Percentiles rank a stretch among this genome's conserved stretches.
Conservation (phyloP, 1,284 basidiomycete genomes). For the Taiwanofungus camphoratus region DNA sequence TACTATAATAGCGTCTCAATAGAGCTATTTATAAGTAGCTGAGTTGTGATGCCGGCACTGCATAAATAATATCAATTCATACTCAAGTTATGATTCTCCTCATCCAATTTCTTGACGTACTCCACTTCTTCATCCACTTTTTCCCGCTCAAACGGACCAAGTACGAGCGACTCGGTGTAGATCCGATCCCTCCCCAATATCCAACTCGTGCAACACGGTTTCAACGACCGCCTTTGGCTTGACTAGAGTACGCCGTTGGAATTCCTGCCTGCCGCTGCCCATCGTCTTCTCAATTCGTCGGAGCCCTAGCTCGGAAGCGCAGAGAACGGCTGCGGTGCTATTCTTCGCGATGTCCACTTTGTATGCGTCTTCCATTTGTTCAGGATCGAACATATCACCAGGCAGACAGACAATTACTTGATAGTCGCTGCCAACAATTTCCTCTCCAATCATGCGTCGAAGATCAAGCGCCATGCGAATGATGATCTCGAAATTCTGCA, state of each 20-base stretch:
- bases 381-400: neutral
- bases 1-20: too few species aligned
- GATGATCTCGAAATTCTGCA: neutral
- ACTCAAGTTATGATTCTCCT: constrained; percentile 62
- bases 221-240: too few species aligned
- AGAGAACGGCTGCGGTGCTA: neutral
- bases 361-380: neutral
- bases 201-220: too few species aligned
- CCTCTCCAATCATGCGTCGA: constrained; percentile 1
- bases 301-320: neutral
- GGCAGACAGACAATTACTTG: neutral
- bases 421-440: neutral
- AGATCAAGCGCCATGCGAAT: neutral
- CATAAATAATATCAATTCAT: too few species aligned
- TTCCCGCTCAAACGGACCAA: constrained; percentile 84
- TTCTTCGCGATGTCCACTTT: too few species aligned
- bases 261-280: too few species aligned
- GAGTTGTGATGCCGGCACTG: too few species aligned
- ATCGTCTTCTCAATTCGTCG: neutral
- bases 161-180: constrained; percentile 67
- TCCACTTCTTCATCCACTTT: constrained; percentile 82
- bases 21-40: too few species aligned
- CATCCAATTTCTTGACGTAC: constrained; percentile 68
- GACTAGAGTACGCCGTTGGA: too few species aligned
- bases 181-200: constrained; percentile 47